A percentile compares a stretch with the other conserved stretches of the same genome.
Conservation (phyloP, 345 rosid species). For the Gossypium longicalyx region DNA sequence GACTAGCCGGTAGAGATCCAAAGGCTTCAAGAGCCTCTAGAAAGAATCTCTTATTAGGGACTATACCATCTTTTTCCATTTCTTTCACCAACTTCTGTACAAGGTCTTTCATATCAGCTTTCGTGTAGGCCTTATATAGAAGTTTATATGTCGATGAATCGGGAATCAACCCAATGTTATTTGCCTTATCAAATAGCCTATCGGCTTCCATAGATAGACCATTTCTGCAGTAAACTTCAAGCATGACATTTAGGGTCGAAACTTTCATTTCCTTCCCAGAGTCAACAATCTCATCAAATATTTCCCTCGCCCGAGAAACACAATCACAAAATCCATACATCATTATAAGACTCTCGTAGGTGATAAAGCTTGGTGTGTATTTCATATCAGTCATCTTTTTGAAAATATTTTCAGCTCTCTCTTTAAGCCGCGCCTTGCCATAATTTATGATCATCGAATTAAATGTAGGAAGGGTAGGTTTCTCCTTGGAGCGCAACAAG, state of each 20-base stretch:
- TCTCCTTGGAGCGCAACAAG: constrained; percentile 70
- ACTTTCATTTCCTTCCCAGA: constrained; percentile 53
- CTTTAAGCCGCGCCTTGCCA: constrained; percentile 75
- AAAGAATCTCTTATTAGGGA: constrained; percentile 83
- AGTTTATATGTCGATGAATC: constrained; percentile 77
- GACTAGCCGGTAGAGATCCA: constrained; percentile 38
- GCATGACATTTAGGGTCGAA: constrained; percentile 55
- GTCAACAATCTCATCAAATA: constrained; percentile 51
- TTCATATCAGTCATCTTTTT: constrained; percentile 66
- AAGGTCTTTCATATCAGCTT: constrained; percentile 68
- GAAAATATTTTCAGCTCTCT: constrained; percentile 55
- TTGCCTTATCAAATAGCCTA: constrained; percentile 44
- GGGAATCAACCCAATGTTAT: constrained; percentile 35
- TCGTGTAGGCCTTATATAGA: constrained; percentile 77
- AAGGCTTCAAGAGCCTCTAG: constrained; percentile 68
- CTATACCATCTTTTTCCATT: constrained; percentile 78
- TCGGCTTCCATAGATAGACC: constrained; percentile 64
- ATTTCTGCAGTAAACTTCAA: not conserved
- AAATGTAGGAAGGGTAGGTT: constrained; percentile 59
- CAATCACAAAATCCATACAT: constrained; percentile 74
- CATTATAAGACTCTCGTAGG: constrained; percentile 74
- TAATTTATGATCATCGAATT: constrained; percentile 85
- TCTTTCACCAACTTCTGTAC: constrained; percentile 52
- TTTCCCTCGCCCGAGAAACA: constrained; percentile 66
- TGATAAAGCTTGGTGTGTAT: constrained; percentile 59